Base-by-base conservation (phyloP, 352 stramenopile species). In the Globisporangium middletonii region DNA sequence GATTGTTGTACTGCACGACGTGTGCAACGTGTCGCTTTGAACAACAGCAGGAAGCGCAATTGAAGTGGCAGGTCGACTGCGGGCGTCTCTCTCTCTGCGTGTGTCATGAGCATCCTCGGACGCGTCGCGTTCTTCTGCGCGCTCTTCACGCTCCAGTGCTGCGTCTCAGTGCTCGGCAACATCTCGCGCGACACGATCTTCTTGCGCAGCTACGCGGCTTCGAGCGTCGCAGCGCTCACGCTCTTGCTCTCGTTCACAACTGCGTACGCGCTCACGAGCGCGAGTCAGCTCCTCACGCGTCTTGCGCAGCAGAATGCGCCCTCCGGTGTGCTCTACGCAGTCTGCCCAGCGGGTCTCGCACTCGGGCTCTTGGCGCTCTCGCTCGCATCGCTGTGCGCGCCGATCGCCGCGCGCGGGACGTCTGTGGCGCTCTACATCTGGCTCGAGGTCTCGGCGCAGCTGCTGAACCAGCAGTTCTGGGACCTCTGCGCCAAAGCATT, bases 401-500 rank as follows among this genome's bases (percentile, higher is more conserved):
- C 75, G 9, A 12, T 60, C 41, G 58, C 88, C n/a, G 71, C 74
- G 23, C 62, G 63, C 2, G 71, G 15, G 8, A 77, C 77, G 27
- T 77, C 76, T 15, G 81, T 92, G 5, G 59, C 67, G 55, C 75
- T 93, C 33, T 95, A 95, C 67, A 77, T 90, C 26, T 92, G 83
- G 82, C 67, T 92, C 42, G 85, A 95, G 50, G 71, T 95, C 19
- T 67, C 84, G 12, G 59, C 71, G 43, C 83, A 93, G 63, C 66
- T 89, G 59, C 68, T 95, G 43, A 85, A 73, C 16, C 82, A 89
- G 42, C 83, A 95, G 64, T 95, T 95, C 67, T 95, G 85, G 85
- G 85, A 95, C 57, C 63, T 93, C 12, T 95, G 85, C 48, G 79
- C 84, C 27, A 86, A 86, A 53, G 74, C 72, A 0, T 94, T 94